Percentiles rank a stretch among this genome's conserved stretches.
Conservation (phyloP, 176 grass and related monocot species). For the Musa acuminata region DNA sequence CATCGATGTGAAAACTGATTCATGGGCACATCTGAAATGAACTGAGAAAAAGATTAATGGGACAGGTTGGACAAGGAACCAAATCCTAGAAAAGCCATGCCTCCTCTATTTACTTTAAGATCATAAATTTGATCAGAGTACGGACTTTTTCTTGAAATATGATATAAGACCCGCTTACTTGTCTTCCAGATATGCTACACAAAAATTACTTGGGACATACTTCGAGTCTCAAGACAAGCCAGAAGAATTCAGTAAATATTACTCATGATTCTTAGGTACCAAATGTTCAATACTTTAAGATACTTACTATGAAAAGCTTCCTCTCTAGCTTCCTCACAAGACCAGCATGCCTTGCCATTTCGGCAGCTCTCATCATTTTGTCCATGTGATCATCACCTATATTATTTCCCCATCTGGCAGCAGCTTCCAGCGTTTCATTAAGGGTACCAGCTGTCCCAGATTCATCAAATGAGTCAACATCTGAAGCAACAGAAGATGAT, state of each 20-base stretch:
- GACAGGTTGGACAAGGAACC: not conserved
- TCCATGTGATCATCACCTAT: constrained; percentile 8
- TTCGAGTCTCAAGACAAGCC: not conserved
- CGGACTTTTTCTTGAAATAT: no score
- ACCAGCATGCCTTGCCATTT: constrained; percentile 12
- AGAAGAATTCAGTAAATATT: not conserved
- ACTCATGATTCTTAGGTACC: not conserved
- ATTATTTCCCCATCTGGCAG: constrained; percentile 17
- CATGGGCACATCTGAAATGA: not conserved
- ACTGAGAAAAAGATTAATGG: not conserved
- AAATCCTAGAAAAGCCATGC: not conserved
- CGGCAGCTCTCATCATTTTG: constrained; percentile 20
- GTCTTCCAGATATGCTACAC: not conserved
- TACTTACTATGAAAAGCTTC: constrained; percentile 14
- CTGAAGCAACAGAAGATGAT: constrained; percentile 6
- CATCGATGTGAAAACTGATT: no score
- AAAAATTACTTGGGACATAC: not conserved
- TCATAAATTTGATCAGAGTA: no score
- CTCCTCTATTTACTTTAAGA: not conserved
- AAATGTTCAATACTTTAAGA: constrained; percentile 7
- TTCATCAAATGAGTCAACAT: constrained; percentile 22
- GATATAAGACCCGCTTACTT: not conserved
- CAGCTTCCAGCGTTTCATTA: constrained; percentile 20
- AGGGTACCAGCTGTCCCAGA: constrained; percentile 64
- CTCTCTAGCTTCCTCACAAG: constrained; percentile 22